Evolutionary conservation across 306 rosid genomes (phyloP).

Genomic region (Cicer judaicum): DNA sequence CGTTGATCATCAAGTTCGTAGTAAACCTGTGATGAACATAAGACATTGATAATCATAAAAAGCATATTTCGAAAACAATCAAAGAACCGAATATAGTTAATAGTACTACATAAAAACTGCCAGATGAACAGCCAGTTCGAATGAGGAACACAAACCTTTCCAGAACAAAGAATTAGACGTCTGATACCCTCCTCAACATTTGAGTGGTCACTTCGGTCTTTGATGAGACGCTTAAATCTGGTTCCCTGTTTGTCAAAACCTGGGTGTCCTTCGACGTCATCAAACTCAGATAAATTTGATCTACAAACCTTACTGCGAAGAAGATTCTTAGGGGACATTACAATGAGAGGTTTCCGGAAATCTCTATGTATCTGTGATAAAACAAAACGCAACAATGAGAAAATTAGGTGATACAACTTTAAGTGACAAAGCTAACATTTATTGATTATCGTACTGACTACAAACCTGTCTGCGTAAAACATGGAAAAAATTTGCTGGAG

Average conservation of each 20-base stretch:
- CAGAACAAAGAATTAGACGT: slow-evolving; percentile 83
- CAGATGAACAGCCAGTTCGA: slow-evolving; percentile 14
- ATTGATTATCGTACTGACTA: slow-evolving; percentile 46
- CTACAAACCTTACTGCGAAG: slow-evolving; percentile 88
- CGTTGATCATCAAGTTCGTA: slow-evolving; percentile 89
- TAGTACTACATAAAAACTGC: background rate
- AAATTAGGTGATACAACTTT: slow-evolving; percentile 18
- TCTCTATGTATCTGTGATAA: slow-evolving; percentile 76
- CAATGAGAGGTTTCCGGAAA: slow-evolving; percentile 90
- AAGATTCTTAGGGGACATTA: slow-evolving; percentile 91
- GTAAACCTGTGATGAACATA: slow-evolving; percentile 61
- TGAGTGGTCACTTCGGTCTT: slow-evolving; percentile 82
- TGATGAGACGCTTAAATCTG: slow-evolving; percentile 90
- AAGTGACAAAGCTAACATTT: slow-evolving; percentile 34
- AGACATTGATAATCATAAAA: slow-evolving; percentile 18
- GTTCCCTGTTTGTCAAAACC: slow-evolving; percentile 98
- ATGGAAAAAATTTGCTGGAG: slow-evolving; percentile 98
- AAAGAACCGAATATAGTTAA: background rate
- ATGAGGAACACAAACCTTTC: slow-evolving; percentile 62
- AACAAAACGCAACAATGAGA: slow-evolving; percentile 27
- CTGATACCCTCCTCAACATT: slow-evolving; percentile 81
- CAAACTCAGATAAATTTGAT: slow-evolving; percentile 90
- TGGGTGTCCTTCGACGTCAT: slow-evolving; percentile 92
- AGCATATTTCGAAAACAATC: background rate
- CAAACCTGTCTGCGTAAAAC: slow-evolving; percentile 85